Evolutionary conservation across 108 stramenopile species (phyloP).

Genomic region (Stephanodiscus minutulus): DNA sequence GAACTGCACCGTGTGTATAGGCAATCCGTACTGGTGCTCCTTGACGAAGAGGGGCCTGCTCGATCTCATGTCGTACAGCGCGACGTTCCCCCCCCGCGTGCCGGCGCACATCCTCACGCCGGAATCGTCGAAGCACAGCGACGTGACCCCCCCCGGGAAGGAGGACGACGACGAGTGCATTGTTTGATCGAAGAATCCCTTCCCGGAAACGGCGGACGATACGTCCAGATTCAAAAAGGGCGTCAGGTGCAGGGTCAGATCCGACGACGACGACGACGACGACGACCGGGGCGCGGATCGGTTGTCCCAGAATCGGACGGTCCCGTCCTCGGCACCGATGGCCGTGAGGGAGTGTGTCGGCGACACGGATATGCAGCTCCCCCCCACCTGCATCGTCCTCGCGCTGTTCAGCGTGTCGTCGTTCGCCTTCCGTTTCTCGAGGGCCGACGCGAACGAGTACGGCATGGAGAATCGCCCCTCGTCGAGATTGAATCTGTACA

Average conservation of each 20-base stretch:
- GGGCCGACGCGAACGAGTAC: slow-evolving; percentile 57
- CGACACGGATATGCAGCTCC: slow-evolving; percentile 72
- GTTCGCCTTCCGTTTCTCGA: slow-evolving; percentile 41
- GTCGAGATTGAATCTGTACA: slow-evolving; percentile 96
- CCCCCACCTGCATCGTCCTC: slow-evolving; percentile 51
- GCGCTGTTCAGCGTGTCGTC: background rate
- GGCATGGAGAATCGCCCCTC: slow-evolving; percentile 94
- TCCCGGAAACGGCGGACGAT: too few relatives aligned
- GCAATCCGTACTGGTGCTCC: slow-evolving; percentile 97
- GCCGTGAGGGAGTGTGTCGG: slow-evolving; percentile 75
- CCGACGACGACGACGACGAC: too few relatives aligned
- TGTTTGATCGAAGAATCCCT: too few relatives aligned
- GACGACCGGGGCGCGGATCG: slow-evolving; percentile 58
- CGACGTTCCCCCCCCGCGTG: slow-evolving; percentile 87
- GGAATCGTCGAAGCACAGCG: slow-evolving; percentile 80
- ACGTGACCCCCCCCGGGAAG: slow-evolving; percentile 74
- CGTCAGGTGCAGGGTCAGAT: slow-evolving; percentile 54
- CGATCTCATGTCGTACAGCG: slow-evolving; percentile 95
- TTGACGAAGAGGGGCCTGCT: slow-evolving; percentile 84
- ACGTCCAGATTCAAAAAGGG: slow-evolving; percentile 87
- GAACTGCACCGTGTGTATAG: slow-evolving; percentile 91
- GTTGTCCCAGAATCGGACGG: slow-evolving; percentile 91
- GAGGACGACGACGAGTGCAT: too few relatives aligned
- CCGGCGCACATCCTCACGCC: slow-evolving; percentile 94
- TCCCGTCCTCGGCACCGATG: slow-evolving; percentile 89